Percentiles rank a stretch among this genome's conserved stretches.
Conservation (phyloP, 352 stramenopile genomes). For the Globisporangium okanoganense region DNA sequence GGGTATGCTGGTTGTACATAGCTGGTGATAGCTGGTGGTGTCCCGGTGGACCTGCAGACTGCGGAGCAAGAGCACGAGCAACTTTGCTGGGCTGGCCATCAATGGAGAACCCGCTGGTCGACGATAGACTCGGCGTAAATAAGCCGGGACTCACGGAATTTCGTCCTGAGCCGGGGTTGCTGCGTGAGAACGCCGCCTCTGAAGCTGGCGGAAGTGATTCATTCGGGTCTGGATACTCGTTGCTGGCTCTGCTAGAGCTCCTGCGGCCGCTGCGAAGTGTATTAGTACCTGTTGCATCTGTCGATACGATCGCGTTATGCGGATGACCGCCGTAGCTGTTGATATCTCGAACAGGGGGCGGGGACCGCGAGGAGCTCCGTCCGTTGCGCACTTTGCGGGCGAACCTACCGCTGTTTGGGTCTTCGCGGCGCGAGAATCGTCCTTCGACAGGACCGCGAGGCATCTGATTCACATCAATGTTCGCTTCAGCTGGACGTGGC, state of each 20-base stretch:
- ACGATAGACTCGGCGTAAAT: neutral
- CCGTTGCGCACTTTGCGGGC: neutral
- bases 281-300: neutral
- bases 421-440: neutral
- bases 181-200: neutral
- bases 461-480: conserved; percentile 6
- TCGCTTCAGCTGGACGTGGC: conserved; percentile 3
- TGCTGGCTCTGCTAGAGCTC: conserved; percentile 9
- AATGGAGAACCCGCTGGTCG: neutral
- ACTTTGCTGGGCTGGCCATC: neutral
- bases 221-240: conserved; percentile 9
- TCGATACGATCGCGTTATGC: neutral
- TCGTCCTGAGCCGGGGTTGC: neutral
- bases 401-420: neutral
- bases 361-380: conserved; percentile 9
- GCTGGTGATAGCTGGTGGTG: conserved; percentile 2
- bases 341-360: conserved; percentile 3
- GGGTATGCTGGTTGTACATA: conserved; percentile 5
- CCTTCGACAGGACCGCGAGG: neutral
- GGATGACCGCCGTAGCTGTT: conserved; percentile 5
- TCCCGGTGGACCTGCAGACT: neutral
- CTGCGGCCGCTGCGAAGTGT: neutral
- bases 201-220: neutral
- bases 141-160: conserved; percentile 4
- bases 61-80: neutral